These are phyloP conservation scores for Rutstroemia sp. DNA, from an alignment of 2,329 filamentous ascomycete species.

Conservation along the genomic window DNA sequence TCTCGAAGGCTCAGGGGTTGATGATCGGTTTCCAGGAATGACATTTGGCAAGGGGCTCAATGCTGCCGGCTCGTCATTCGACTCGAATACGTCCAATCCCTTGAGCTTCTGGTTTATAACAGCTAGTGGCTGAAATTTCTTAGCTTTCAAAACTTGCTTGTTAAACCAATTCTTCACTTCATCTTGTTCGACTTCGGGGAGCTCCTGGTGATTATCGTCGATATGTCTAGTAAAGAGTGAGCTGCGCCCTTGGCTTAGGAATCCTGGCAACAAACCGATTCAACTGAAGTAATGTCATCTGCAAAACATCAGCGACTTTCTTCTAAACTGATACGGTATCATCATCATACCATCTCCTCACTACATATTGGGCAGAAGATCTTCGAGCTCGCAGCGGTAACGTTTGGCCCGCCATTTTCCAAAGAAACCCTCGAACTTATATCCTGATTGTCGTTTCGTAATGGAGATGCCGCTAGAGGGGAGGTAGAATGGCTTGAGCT, in stretches of 20 bases:
- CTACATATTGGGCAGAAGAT: conserved; percentile 96
- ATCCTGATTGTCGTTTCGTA: conserved; percentile 68
- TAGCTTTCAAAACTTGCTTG: conserved; percentile 67
- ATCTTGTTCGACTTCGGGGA: conserved; percentile 65
- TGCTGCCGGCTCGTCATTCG: conserved; percentile 50
- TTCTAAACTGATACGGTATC: not conserved
- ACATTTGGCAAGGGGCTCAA: conserved; percentile 26
- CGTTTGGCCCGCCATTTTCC: conserved; percentile 46
- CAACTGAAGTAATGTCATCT: conserved; percentile 87
- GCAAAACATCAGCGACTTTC: conserved; percentile 19
- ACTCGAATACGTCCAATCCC: conserved; percentile 68
- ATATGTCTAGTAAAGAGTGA: conserved; percentile 48
- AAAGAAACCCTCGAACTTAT: conserved; percentile 75
- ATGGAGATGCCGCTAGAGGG: conserved; percentile 47
- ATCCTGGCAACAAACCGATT: conserved; percentile 53
- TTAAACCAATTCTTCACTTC: conserved; percentile 77
- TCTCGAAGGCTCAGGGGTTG: conserved; percentile 26
- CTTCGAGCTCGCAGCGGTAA: conserved; percentile 50
- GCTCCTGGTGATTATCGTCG: conserved; percentile 65
- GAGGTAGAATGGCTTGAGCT: conserved; percentile 65
- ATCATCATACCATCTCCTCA: conserved; percentile 76
- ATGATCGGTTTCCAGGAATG: conserved; percentile 30
- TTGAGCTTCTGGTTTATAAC: conserved; percentile 71
- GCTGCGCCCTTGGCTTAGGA: conserved; percentile 20
- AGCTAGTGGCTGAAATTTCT: conserved; percentile 66